These are phyloP conservation scores for Selenicereus undatus DNA, from an alignment of 148 eudicot genomes.

Conservation along the genomic window DNA sequence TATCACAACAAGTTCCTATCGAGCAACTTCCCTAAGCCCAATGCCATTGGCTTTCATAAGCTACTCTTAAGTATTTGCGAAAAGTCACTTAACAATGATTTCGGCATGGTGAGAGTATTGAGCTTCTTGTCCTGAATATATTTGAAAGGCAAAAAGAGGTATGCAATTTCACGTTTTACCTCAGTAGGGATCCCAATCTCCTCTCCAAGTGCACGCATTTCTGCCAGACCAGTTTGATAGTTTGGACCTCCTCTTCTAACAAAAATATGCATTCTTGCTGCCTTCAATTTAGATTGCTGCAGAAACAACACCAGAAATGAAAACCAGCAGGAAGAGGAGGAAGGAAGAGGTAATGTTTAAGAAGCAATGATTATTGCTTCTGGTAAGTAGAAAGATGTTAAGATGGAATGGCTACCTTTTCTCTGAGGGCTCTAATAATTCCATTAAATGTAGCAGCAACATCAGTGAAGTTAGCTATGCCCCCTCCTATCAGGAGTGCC, in stretches of 20 bases:
- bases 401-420: constrained; percentile 44
- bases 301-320: not conserved
- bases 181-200: constrained; percentile 65
- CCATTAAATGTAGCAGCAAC: constrained; percentile 95
- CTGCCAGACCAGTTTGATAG: constrained; percentile 70
- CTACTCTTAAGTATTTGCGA: not conserved
- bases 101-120: not conserved
- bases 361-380: not conserved
- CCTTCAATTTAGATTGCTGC: constrained; percentile 73
- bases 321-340: not conserved
- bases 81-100: not conserved
- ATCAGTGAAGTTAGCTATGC: constrained; percentile 92
- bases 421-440: constrained; percentile 65
- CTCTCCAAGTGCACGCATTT: constrained; percentile 76
- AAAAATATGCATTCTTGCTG: constrained; percentile 70
- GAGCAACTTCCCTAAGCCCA: too few relatives aligned
- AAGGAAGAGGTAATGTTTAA: not conserved
- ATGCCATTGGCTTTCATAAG: too few relatives aligned
- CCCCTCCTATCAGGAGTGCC: constrained; percentile 88
- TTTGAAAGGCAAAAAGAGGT: not conserved
- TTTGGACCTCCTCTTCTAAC: constrained; percentile 92
- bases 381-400: not conserved
- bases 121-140: not conserved
- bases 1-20: too few relatives aligned
- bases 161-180: constrained; percentile 32